These are phyloP conservation scores for Reticulascus tulasneorum DNA, from an alignment of 2,329 filamentous ascomycete species.

Conservation along the genomic window DNA sequence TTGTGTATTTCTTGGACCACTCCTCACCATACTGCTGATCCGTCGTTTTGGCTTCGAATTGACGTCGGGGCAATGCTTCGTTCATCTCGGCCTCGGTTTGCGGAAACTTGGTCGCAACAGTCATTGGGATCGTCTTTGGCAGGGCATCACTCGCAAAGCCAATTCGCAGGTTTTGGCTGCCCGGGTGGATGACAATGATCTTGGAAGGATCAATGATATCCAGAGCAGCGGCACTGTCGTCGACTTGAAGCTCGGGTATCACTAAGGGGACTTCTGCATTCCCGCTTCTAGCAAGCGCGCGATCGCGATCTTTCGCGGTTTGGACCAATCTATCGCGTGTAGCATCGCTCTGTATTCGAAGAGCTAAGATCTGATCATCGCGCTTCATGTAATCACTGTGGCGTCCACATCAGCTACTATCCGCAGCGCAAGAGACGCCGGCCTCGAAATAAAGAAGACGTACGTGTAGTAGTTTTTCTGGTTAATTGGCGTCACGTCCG, in stretches of 20 bases:
- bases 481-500: constrained; percentile 88
- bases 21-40: constrained; percentile 90
- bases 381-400: constrained; percentile 97
- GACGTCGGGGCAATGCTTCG: constrained; percentile 71
- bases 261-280: constrained; percentile 61
- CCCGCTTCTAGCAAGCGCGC: constrained; percentile 72
- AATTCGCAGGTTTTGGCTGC: constrained; percentile 91
- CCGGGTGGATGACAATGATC: constrained; percentile 90
- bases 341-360: constrained; percentile 84
- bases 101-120: constrained; percentile 74
- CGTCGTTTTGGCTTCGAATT: constrained; percentile 54
- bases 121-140: constrained; percentile 91
- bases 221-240: constrained; percentile 53
- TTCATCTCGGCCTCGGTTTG: constrained; percentile 81
- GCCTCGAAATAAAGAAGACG: constrained; percentile 19
- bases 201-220: constrained; percentile 80
- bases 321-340: constrained; percentile 79
- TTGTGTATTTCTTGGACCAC: constrained; percentile 68
- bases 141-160: constrained; percentile 94
- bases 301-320: constrained; percentile 81
- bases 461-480: constrained; percentile 99
- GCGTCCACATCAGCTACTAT: constrained; percentile 18
- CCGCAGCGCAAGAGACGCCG: constrained; percentile 1
- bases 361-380: constrained; percentile 90
- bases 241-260: constrained; percentile 56